Base-by-base conservation (phyloP, 2,329 filamentous ascomycete species). In the Xylaria sp. region DNA sequence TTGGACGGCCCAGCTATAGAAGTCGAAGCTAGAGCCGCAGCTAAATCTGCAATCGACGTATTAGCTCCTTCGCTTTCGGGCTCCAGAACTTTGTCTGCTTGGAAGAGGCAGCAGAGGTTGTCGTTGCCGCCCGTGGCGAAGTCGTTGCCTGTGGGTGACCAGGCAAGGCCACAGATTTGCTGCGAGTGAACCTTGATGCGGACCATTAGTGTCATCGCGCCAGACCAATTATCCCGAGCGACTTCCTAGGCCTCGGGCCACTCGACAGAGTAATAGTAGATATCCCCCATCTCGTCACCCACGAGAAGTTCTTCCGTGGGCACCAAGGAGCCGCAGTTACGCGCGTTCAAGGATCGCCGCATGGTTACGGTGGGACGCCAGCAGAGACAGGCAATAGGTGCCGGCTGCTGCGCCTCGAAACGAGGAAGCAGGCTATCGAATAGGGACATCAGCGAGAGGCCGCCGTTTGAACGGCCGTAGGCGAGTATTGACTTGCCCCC, bases 91-190 rank as follows among this genome's bases (percentile, higher is more conserved):
- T 88, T 86, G 57, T 87, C 84, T 2, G 88, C 87, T 63, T 94
- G 89, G 79, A 97, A 97, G 1, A 98, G 85, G 74, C 90, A 92
- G 77, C 95, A 97, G 2, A 90, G 81, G 76, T 98, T 98, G 82
- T 99, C 96, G 77, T 99, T 98, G 28, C 93, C 94, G 7, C 96
- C 94, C 4, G 93, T 94, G 15, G 93, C 94, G 78, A 99, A 94
- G 44, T 90, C 86, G 2, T 86, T 85, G 3, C 94, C 94, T 75
- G 93, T 89, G 2, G 84, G 83, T 3, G 94, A 94, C 93, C 94
- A 98, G 2, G 92, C 88, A n/a, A 99, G 84, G 1, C 95, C 95
- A 76, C 96, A 99, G 64, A 99, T 91, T 77, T 98, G 94, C 80
- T 98, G 94, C 60, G 86, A 89, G 78, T 98, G 95, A 8, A 93